Evolutionary conservation across 805 yeast genomes (phyloP).

Genomic region (Zygosaccharomyces siamensis): DNA sequence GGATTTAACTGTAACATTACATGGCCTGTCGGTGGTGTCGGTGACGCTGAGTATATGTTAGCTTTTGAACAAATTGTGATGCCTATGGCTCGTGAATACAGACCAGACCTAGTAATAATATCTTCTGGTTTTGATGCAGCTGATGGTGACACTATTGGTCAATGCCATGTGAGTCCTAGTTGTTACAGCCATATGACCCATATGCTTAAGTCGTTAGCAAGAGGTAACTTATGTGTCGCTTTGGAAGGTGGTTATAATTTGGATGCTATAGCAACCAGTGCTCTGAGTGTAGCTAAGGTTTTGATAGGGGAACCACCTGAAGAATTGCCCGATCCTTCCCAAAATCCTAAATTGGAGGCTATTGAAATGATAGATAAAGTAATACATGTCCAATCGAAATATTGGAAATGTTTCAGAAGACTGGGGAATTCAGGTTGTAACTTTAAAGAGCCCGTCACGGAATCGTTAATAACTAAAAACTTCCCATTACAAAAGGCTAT

Average conservation of each 20-base stretch:
- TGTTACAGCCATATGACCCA: constrained; percentile 97
- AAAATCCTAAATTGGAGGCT: constrained; percentile 68
- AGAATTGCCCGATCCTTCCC: constrained; percentile 46
- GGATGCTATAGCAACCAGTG: constrained; percentile 85
- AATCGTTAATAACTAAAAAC: constrained; percentile 37
- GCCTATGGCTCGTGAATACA: constrained; percentile 84
- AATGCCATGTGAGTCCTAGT: constrained; percentile 90
- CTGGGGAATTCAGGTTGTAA: constrained; percentile 52
- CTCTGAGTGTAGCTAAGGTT: constrained; percentile 86
- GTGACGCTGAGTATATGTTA: constrained; percentile 91
- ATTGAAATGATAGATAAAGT: constrained; percentile 79
- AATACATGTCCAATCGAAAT: constrained; percentile 68
- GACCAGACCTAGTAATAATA: constrained; percentile 87
- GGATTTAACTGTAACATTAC: constrained; percentile 90
- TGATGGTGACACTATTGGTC: constrained; percentile 95
- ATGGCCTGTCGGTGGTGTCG: constrained; percentile 88
- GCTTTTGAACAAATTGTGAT: constrained; percentile 82
- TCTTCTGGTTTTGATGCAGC: constrained; percentile 99
- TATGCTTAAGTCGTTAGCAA: constrained; percentile 77
- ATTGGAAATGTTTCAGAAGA: constrained; percentile 73
- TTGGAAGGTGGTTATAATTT: constrained; percentile 96
- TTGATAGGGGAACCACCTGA: constrained; percentile 95
- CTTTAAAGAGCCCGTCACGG: constrained; percentile 34
- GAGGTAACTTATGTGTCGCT: constrained; percentile 82
- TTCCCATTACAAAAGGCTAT: constrained; percentile 65